Conservation (phyloP, 257 asterid genomes). For the Nyctanthes arbortristis region DNA sequence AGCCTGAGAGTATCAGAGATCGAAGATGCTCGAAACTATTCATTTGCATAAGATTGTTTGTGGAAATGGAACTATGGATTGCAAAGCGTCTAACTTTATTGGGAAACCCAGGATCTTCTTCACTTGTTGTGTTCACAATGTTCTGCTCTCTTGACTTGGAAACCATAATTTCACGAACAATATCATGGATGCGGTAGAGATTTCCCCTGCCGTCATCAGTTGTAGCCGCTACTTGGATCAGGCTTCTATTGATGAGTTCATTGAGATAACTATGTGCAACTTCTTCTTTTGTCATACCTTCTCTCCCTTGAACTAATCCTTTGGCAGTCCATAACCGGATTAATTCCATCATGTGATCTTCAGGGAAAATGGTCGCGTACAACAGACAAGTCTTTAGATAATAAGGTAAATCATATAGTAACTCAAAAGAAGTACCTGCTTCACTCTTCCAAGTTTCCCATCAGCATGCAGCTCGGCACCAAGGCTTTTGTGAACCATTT, state of each 20-base stretch:
- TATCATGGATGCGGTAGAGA: conserved; percentile 12
- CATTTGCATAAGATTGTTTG: neutral
- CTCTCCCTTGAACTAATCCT: conserved; percentile 17
- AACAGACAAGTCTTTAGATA: conserved; percentile 19
- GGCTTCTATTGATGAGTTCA: conserved; percentile 20
- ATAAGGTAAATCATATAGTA: conserved; percentile 22
- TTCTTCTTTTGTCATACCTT: conserved; percentile 12
- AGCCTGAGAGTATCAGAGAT: neutral
- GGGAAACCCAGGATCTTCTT: neutral
- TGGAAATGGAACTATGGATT: neutral
- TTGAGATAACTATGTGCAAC: conserved; percentile 9
- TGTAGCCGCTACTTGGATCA: conserved; percentile 8
- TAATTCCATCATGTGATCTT: neutral
- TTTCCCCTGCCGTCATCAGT: neutral
- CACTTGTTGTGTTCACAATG: conserved; percentile 1
- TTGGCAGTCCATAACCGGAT: conserved; percentile 24
- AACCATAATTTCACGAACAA: conserved; percentile 7
- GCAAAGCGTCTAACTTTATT: conserved; percentile 15
- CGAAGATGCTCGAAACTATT: neutral
- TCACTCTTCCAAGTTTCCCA: neutral
- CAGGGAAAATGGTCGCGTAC: conserved; percentile 20
- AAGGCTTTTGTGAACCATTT: conserved; percentile 21
- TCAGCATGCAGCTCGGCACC: conserved; percentile 25
- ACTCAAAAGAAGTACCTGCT: conserved; percentile 1
- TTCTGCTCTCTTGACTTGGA: conserved; percentile 22